These are phyloP conservation scores for Citropsis articulata DNA, from an alignment of 345 rosid genomes.

Conservation along the genomic window DNA sequence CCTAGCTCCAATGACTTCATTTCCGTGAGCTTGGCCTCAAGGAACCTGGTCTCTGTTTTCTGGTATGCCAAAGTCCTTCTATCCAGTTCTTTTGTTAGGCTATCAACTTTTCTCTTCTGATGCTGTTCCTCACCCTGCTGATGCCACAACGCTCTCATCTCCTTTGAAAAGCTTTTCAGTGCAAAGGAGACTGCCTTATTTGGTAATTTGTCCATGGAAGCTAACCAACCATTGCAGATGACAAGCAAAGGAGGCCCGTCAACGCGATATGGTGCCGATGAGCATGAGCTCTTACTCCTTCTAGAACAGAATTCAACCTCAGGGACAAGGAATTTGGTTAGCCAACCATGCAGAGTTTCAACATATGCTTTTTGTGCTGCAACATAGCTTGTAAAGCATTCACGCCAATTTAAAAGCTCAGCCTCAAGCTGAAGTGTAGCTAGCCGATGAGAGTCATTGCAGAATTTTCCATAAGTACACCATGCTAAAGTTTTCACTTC, in stretches of 20 bases:
- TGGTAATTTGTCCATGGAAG: slow-evolving; percentile 45
- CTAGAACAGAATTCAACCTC: slow-evolving; percentile 57
- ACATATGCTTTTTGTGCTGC: slow-evolving; percentile 58
- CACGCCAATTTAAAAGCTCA: slow-evolving; percentile 60
- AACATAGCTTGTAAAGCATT: slow-evolving; percentile 47
- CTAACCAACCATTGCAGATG: slow-evolving; percentile 53
- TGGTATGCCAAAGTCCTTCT: slow-evolving; percentile 40
- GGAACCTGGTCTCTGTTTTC: slow-evolving; percentile 45
- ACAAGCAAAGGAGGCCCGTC: slow-evolving; percentile 55
- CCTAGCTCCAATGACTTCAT: slow-evolving; percentile 25
- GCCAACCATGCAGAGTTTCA: slow-evolving; percentile 57
- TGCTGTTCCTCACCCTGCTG: slow-evolving; percentile 67
- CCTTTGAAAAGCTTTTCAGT: slow-evolving; percentile 60
- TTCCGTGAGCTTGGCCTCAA: slow-evolving; percentile 42
- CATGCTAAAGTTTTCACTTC: slow-evolving; percentile 61
- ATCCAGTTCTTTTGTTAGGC: slow-evolving; percentile 57
- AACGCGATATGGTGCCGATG: slow-evolving; percentile 32
- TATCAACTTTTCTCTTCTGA: slow-evolving; percentile 65
- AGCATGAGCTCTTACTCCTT: slow-evolving; percentile 25
- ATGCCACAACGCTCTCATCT: slow-evolving; percentile 52
- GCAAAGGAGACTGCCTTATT: slow-evolving; percentile 42
- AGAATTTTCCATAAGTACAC: slow-evolving; percentile 50
- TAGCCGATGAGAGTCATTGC: slow-evolving; percentile 62
- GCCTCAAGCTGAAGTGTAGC: slow-evolving; percentile 81
- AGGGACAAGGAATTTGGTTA: slow-evolving; percentile 59